Conservation (phyloP, 345 rosid genomes). For the Citrus australasica region DNA sequence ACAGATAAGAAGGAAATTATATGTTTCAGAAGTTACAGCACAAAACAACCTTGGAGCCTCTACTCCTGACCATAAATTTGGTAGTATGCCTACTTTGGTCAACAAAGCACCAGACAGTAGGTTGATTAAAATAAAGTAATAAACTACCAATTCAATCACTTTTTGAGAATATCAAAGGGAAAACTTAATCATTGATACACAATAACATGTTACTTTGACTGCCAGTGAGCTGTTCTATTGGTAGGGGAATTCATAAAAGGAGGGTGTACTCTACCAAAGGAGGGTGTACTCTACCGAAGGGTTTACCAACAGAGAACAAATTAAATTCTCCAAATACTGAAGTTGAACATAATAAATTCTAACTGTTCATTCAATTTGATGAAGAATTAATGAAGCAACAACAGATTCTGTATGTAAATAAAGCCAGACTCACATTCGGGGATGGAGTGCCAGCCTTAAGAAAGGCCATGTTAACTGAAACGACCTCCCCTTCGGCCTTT, state of each 20-base stretch:
- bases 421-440: slow-evolving; percentile 60
- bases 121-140: too few species aligned
- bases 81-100: too few species aligned
- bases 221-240: not conserved
- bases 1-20: slow-evolving; percentile 12
- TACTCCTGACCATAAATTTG: too few species aligned
- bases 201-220: not conserved
- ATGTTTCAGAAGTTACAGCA: not conserved
- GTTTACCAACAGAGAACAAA: not conserved
- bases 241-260: not conserved
- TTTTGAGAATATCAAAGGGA: too few species aligned
- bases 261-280: too few species aligned
- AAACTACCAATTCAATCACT: too few species aligned
- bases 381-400: too few species aligned
- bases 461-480: slow-evolving; percentile 75
- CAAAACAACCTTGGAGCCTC: too few species aligned
- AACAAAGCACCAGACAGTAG: too few species aligned
- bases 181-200: not conserved
- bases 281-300: not conserved
- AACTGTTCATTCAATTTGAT: not conserved
- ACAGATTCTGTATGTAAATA: too few species aligned
- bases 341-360: not conserved
- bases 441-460: slow-evolving; percentile 96
- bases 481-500: slow-evolving; percentile 81
- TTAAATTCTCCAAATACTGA: not conserved